These are phyloP conservation scores for Eragrostis tef DNA, from an alignment of 202 grass and related monocot genomes.

Conservation along the genomic window DNA sequence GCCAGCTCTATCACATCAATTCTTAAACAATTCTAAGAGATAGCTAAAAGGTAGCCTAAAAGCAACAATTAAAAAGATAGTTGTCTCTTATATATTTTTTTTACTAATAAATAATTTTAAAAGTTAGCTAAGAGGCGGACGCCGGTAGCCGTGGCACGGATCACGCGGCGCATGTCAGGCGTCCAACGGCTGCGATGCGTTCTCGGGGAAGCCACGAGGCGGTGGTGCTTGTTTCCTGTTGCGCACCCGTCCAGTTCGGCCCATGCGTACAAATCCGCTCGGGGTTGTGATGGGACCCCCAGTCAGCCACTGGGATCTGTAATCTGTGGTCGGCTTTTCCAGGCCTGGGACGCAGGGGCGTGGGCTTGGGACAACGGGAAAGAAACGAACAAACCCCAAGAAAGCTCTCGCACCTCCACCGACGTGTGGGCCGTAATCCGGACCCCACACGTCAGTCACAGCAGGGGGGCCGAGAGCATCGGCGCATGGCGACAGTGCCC, in stretches of 20 bases:
- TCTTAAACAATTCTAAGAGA: too few species aligned
- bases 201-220: conserved; percentile 32
- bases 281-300: neutral
- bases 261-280: neutral
- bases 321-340: neutral
- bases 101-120: too few species aligned
- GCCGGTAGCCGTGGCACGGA: conserved; percentile 29
- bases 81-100: too few species aligned
- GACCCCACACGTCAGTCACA: conserved; percentile 27
- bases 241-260: neutral
- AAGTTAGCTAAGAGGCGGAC: too few species aligned
- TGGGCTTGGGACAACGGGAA: conserved; percentile 43
- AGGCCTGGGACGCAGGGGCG: neutral
- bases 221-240: neutral
- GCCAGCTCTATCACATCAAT: too few species aligned
- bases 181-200: conserved; percentile 53
- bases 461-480: neutral
- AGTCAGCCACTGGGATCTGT: neutral
- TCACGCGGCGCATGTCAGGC: conserved; percentile 60
- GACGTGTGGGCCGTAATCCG: rapidly evolving
- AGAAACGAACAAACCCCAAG: conserved; percentile 28
- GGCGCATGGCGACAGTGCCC: conserved; percentile 18
- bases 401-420: neutral
- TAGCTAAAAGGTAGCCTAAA: too few species aligned
- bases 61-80: too few species aligned